phyloP scores from a whole-genome alignment of 208 protist species.

The Leishmania tarentolae region DNA sequence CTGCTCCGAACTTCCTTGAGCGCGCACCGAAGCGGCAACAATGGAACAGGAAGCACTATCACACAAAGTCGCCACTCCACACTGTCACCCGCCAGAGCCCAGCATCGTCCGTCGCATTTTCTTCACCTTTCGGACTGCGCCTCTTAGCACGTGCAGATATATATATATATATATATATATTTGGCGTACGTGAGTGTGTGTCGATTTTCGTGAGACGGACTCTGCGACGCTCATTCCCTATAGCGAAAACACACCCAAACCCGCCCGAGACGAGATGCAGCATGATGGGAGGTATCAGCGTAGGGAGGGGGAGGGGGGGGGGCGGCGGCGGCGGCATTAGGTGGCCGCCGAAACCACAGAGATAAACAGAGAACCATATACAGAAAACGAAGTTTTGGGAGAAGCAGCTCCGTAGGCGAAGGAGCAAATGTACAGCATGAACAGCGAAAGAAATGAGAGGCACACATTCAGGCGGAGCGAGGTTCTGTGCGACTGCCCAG shows the following conservation, averaged over 20 bases:
- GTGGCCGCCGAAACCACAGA: not conserved
- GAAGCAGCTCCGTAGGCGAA: not conserved
- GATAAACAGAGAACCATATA: not conserved
- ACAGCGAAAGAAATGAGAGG: not conserved
- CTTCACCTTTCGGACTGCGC: not conserved
- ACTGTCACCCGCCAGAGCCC: not conserved
- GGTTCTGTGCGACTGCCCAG: not conserved
- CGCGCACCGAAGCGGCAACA: not conserved
- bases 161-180: too few relatives aligned
- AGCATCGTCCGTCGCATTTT: not conserved
- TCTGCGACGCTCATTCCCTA: not conserved
- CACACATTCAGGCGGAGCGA: not conserved
- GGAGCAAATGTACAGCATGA: not conserved
- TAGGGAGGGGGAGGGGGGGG: too few relatives aligned
- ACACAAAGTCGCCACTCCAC: not conserved
- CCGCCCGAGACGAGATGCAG: not conserved
- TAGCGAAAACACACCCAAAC: not conserved
- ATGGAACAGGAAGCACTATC: not conserved
- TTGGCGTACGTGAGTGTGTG: not conserved
- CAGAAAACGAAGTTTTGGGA: not conserved
- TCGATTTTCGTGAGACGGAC: not conserved
- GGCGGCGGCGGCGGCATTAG: too few relatives aligned
- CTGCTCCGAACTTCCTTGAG: not conserved
- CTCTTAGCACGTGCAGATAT: not conserved
- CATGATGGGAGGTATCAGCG: not conserved